Evolutionary conservation across 2,329 filamentous ascomycete genomes (phyloP), one percentile per base, ranked within the genome.

Genomic region (Paecilomyces variotii): DNA sequence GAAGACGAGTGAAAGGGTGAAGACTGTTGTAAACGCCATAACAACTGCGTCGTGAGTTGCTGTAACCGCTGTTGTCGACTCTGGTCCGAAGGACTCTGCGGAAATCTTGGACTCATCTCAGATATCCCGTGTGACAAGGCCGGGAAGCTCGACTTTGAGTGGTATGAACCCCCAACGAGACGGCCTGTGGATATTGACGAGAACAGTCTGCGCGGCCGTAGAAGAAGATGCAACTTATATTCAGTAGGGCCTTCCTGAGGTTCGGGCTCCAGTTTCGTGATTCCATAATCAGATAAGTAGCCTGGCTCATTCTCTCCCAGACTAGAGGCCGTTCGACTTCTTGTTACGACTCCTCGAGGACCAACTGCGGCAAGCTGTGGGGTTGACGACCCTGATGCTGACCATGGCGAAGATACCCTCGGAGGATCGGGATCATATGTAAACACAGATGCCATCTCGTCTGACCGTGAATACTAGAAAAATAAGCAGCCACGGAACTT

Each of bases 21-120:
- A 1, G 93, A 97, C 72, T 99, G 94, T 70, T 97, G 92, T 59
- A 99, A 75, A 54, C 94, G 84, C 94, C 94, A 99, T 5, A 99
- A 78, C 26, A 99, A 80, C 73, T 99, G 94, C 0, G 94, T 99
- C 0, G 93, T 99, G 62, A 99, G 78, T 68, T 97, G 91, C 69
- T 96, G 88, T 14, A 97, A 80, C 53, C 94, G 84, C 65, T 91
- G 86, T 72, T 96, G 91, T 26, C 91, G 86, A 28, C 86, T 87
- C 67, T 92, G 87, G 53, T 77, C 85, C 0, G 85, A 85, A 7
- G 82, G 78, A 61, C 73, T 68, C 59, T 72, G 76, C 50, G 74
- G 70, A 6, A 75, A 71, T 32, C 72, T 76, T 34, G 67, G 63
- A 56, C 60, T 65, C 60, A 63, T 65, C 62, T 73, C 71, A 24